phyloP scores from a whole-genome alignment of 2,329 filamentous ascomycete species.

The Colletotrichum agaves region DNA sequence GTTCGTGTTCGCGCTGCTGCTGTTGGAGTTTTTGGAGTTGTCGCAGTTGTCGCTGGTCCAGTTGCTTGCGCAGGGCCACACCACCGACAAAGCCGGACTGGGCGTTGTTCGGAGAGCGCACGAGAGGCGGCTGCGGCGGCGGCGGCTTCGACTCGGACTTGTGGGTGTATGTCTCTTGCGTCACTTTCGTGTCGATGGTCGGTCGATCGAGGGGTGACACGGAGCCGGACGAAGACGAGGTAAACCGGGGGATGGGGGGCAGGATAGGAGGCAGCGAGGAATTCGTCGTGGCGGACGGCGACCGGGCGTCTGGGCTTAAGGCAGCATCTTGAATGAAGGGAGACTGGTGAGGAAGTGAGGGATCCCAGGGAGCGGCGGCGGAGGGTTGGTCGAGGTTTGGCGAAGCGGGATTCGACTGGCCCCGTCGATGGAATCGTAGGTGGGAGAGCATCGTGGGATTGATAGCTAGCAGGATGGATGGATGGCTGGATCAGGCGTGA shows the following conservation, averaged over 20 bases:
- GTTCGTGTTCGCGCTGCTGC: constrained; percentile 38
- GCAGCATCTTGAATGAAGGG: constrained; percentile 53
- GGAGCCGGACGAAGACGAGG: constrained; percentile 56
- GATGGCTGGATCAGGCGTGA: constrained; percentile 23
- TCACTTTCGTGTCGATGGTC: constrained; percentile 35
- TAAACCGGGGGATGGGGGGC: constrained; percentile 62
- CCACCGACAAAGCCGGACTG: constrained; percentile 65
- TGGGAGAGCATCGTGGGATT: constrained; percentile 58
- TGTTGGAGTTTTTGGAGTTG: constrained; percentile 37
- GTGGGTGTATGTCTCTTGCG: constrained; percentile 25
- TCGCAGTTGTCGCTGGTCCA: constrained; percentile 41
- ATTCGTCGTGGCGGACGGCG: constrained; percentile 47
- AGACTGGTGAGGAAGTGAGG: constrained; percentile 51
- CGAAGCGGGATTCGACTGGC: constrained; percentile 65
- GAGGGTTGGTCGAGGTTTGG: constrained; percentile 61
- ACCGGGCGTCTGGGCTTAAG: constrained; percentile 49
- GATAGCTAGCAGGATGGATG: background rate
- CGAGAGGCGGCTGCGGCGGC: constrained; percentile 40
- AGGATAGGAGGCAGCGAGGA: constrained; percentile 58
- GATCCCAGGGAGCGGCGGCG: constrained; percentile 46
- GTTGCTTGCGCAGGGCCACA: constrained; percentile 61
- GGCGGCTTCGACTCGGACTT: constrained; percentile 41
- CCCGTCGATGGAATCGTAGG: constrained; percentile 69
- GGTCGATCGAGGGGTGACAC: constrained; percentile 32
- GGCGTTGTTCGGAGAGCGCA: constrained; percentile 48